phyloP scores from a whole-genome alignment of 257 asterid species.

The Scutellaria minor region DNA sequence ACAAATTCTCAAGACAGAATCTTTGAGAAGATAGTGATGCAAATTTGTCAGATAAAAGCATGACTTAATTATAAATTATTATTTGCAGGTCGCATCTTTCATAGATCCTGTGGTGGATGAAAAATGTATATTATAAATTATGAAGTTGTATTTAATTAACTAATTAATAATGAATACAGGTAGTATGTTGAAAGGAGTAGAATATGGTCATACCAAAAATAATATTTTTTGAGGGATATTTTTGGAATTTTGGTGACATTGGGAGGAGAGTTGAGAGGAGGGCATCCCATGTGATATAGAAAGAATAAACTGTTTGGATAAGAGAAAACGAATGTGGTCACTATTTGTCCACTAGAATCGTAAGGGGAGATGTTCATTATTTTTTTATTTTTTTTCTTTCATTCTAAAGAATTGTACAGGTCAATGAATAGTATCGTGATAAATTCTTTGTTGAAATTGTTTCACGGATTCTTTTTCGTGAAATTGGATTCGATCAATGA shows the following conservation, averaged over 20 bases:
- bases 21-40: conserved; percentile 50
- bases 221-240: neutral
- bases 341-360: conserved; percentile 42
- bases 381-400: neutral
- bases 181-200: conserved; percentile 32
- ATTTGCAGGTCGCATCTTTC: conserved; percentile 24
- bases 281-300: conserved; percentile 59
- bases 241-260: conserved; percentile 38
- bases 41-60: conserved; percentile 44
- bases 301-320: conserved; percentile 42
- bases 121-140: neutral
- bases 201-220: conserved; percentile 32
- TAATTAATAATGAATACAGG: neutral
- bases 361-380: conserved; percentile 37
- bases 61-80: neutral
- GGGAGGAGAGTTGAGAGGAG: conserved; percentile 46
- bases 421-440: no score
- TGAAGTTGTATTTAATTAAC: neutral
- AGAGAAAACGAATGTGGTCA: conserved; percentile 58
- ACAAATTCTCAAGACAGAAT: conserved; percentile 51
- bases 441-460: no score
- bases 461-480: neutral
- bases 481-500: conserved; percentile 25
- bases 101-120: conserved; percentile 23
- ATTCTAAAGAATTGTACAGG: neutral